Percentiles rank a stretch among this genome's conserved stretches.
These are phyloP conservation scores for Fusarium scirpi DNA, from an alignment of 2,329 filamentous ascomycete species.

Conservation along the genomic window DNA sequence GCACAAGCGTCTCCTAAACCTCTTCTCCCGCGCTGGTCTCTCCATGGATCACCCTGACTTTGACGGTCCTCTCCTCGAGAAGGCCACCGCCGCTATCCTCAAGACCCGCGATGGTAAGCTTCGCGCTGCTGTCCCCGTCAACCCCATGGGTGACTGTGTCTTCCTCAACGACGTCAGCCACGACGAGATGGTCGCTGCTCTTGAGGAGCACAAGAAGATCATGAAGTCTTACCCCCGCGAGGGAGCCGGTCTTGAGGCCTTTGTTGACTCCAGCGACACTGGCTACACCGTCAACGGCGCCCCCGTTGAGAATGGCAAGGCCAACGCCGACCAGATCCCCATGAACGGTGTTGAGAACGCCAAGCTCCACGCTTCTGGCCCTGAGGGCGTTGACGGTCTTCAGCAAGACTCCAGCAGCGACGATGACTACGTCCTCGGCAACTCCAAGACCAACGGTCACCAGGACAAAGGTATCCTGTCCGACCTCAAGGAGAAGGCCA, in stretches of 20 bases:
- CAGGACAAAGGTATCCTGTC: constrained; percentile 17
- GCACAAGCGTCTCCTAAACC: constrained; percentile 70
- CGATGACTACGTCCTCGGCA: constrained; percentile 23
- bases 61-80: constrained; percentile 72
- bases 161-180: constrained; percentile 76
- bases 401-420: constrained; percentile 28
- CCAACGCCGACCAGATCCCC: background rate
- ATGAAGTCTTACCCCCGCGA: constrained; percentile 72
- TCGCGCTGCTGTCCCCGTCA: constrained; percentile 73
- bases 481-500: constrained; percentile 36
- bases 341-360: constrained; percentile 29
- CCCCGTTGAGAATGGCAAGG: constrained; percentile 35
- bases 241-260: constrained; percentile 76
- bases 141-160: constrained; percentile 72
- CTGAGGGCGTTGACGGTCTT: constrained; percentile 38
- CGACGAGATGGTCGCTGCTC: constrained; percentile 71
- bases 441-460: constrained; percentile 10
- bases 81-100: constrained; percentile 75
- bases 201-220: constrained; percentile 72
- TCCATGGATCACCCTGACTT: constrained; percentile 79
- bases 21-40: constrained; percentile 77
- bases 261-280: constrained; percentile 76
- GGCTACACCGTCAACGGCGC: constrained; percentile 61
- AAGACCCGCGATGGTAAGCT: constrained; percentile 78
- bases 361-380: constrained; percentile 31